These are phyloP conservation scores for Raphanus raphanistrum DNA, from an alignment of 345 rosid genomes.

Conservation along the genomic window DNA sequence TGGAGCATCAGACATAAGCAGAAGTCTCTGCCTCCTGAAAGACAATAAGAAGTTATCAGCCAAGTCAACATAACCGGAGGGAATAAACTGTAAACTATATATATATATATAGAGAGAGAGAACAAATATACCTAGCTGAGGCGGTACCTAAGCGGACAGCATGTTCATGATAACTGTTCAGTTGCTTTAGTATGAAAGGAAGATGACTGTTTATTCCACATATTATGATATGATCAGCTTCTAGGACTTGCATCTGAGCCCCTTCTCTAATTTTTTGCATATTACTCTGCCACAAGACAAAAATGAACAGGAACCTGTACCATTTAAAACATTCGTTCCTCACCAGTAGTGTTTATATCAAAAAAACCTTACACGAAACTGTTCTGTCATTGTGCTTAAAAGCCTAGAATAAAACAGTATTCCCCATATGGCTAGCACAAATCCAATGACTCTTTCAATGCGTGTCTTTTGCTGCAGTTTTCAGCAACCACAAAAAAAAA, in stretches of 20 bases:
- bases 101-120: slow-evolving; percentile 6
- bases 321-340: neutral
- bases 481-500: slow-evolving; percentile 27
- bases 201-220: slow-evolving; percentile 89
- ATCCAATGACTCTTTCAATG: slow-evolving; percentile 77
- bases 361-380: slow-evolving; percentile 66
- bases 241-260: slow-evolving; percentile 91
- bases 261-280: slow-evolving; percentile 97
- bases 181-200: slow-evolving; percentile 78
- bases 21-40: slow-evolving; percentile 88
- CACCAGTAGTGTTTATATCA: slow-evolving; percentile 17
- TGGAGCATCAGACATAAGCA: slow-evolving; percentile 94
- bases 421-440: slow-evolving; percentile 91
- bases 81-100: neutral
- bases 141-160: slow-evolving; percentile 95
- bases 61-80: slow-evolving; percentile 7
- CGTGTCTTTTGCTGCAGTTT: slow-evolving; percentile 90
- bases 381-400: slow-evolving; percentile 96
- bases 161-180: slow-evolving; percentile 82
- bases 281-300: slow-evolving; percentile 57
- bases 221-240: slow-evolving; percentile 86
- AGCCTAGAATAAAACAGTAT: slow-evolving; percentile 90
- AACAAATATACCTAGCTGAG: slow-evolving; percentile 67
- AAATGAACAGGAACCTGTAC: slow-evolving; percentile 26
- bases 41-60: slow-evolving; percentile 16